Evolutionary conservation across 2,329 filamentous ascomycete genomes (phyloP), one percentile per base, ranked within the genome.

Genomic region (Fusarium nelsonii): DNA sequence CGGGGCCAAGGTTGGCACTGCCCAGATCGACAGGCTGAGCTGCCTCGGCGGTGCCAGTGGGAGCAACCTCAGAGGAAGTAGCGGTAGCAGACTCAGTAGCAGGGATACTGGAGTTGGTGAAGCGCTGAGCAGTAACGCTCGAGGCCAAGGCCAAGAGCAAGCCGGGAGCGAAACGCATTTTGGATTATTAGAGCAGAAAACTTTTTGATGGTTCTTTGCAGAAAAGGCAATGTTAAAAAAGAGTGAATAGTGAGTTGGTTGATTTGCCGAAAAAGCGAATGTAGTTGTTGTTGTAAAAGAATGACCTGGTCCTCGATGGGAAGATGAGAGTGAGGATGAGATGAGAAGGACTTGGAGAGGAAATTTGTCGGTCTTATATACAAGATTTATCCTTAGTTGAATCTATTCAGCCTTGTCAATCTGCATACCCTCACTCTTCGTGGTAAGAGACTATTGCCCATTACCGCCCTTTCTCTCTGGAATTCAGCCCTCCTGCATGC

Each of bases 241-340:
- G 65, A 58, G 48, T 57, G 58, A 9, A 63, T 18, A 15, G 23
- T 51, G 34, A 49, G 20, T 49, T 6, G n/a, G 12, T n/a, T 12
- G 6, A 37, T 37, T 36, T 14, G 4, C 15, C 9, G 10, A 14
- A 18, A 28, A 51, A 51, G 48, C 14, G 41, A 59, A 41, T 48
- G 51, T 48, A 30, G 18, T 57, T 68, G 33, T 57, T 56, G 45
- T 43, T 36, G 49, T 51, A 69, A 70, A 70, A 36, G 68, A 70
- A 40, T 71, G 68, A 65, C 33, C 67, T 68, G 62, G 36, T 50
- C 67, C 67, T 70, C 67, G 30, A 50, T 68, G 67, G 51, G 63
- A 70, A 70, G 56, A 36, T 11, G 49, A 55, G 51, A 30, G 40
- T 59, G 67, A 70, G 67, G 67, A 70, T 63, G 67, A 70, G 67